A percentile compares a stretch with the other conserved stretches of the same genome.
phyloP scores from a whole-genome alignment of 441 rosid species.

The Pelargonium australe region DNA sequence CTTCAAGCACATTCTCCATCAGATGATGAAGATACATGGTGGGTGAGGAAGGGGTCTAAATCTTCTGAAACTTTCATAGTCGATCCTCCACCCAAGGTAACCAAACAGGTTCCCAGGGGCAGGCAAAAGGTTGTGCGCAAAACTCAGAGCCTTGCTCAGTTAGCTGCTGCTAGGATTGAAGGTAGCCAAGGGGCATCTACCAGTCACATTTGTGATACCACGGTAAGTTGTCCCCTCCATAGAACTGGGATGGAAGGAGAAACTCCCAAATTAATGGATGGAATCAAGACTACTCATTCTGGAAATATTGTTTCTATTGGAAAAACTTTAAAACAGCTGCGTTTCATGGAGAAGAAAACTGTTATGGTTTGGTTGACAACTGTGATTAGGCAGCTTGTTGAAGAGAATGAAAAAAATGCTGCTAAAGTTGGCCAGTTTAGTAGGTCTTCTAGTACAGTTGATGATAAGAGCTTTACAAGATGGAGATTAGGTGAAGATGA shows the following conservation, averaged over 20 bases:
- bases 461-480: conserved; percentile 48
- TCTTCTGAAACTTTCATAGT: conserved; percentile 47
- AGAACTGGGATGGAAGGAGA: conserved; percentile 53
- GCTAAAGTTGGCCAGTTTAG: conserved; percentile 53
- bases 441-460: conserved; percentile 52
- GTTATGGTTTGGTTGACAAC: conserved; percentile 73
- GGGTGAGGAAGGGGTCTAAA: conserved; percentile 77
- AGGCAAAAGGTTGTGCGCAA: conserved; percentile 86
- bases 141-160: conserved; percentile 85
- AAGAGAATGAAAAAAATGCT: conserved; percentile 63
- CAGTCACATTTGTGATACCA: conserved; percentile 89
- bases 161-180: conserved; percentile 94
- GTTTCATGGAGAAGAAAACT: conserved; percentile 71
- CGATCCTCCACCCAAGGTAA: conserved; percentile 58
- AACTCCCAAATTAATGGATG: conserved; percentile 47
- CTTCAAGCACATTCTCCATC: conserved; percentile 65
- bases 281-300: conserved; percentile 34
- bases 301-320: conserved; percentile 69
- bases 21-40: conserved; percentile 96
- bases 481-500: conserved; percentile 99
- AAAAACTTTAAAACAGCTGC: conserved; percentile 69
- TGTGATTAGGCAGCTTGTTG: conserved; percentile 72
- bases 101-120: conserved; percentile 71
- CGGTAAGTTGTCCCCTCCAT: conserved; percentile 63
- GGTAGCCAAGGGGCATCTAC: conserved; percentile 99